phyloP scores from a whole-genome alignment of 345 rosid genomes.

The Bruguiera gymnorhiza region DNA sequence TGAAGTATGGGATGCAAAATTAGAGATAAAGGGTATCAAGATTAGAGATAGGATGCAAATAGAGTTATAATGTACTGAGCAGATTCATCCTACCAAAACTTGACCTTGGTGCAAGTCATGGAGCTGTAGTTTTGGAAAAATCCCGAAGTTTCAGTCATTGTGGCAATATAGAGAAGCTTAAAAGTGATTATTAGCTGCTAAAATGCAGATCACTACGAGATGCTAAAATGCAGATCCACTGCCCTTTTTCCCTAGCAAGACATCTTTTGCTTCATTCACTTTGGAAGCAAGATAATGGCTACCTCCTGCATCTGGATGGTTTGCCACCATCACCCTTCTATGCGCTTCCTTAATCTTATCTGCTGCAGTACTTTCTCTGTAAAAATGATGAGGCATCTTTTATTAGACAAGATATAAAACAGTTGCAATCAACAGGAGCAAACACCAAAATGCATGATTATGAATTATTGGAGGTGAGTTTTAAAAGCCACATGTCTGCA shows the following conservation, averaged over 20 bases:
- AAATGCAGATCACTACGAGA: background rate
- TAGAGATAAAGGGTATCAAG: too few species aligned
- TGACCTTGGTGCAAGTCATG: too few species aligned
- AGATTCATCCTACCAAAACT: too few species aligned
- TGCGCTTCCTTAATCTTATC: constrained; percentile 42
- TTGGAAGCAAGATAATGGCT: constrained; percentile 47
- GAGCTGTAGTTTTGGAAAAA: too few species aligned
- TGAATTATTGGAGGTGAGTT: background rate
- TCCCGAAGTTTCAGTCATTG: too few species aligned
- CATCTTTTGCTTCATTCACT: constrained; percentile 39
- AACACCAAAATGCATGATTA: background rate
- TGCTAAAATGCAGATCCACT: constrained; percentile 30
- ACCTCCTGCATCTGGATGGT: constrained; percentile 49
- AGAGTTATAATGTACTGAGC: too few species aligned
- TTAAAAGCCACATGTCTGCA: too few species aligned
- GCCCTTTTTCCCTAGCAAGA: constrained; percentile 30
- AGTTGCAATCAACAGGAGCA: background rate
- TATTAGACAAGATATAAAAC: background rate
- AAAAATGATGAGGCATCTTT: background rate
- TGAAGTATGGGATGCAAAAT: too few species aligned
- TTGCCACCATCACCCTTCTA: constrained; percentile 39
- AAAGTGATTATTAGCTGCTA: too few species aligned
- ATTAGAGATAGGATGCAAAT: too few species aligned
- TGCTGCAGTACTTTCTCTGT: constrained; percentile 22
- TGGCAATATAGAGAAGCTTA: too few species aligned